Percentiles rank a stretch among this genome's conserved stretches.
Evolutionary conservation across 257 asterid species (phyloP).

Genomic region (Cruciata laevipes): DNA sequence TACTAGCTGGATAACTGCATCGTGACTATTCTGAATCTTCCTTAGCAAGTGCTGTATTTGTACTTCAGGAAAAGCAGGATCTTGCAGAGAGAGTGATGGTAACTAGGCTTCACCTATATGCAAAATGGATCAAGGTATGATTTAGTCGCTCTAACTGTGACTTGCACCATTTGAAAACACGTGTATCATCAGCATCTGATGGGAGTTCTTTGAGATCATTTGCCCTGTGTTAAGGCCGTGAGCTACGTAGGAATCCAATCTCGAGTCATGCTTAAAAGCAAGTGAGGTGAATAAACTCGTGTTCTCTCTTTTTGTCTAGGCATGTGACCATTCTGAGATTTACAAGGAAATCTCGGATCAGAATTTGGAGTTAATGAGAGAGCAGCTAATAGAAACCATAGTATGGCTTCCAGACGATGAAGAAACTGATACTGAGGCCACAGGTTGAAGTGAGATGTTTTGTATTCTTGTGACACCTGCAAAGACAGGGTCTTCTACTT

Average conservation of each 20-base stretch:
- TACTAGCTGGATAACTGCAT: background rate
- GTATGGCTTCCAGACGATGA: constrained; percentile 46
- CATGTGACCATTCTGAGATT: constrained; percentile 49
- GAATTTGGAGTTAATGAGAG: constrained; percentile 61
- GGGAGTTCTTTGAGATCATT: background rate
- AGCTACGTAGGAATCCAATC: background rate
- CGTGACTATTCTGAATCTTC: constrained; percentile 1
- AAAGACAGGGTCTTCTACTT: background rate
- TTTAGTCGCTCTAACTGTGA: background rate
- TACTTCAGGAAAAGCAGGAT: constrained; percentile 51
- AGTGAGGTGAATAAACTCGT: background rate
- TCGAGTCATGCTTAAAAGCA: too few relatives aligned
- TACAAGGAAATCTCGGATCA: constrained; percentile 50
- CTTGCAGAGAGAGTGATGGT: constrained; percentile 80
- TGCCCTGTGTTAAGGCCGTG: background rate
- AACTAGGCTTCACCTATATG: constrained; percentile 57
- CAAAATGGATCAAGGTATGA: constrained; percentile 63
- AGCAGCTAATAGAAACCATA: constrained; percentile 51
- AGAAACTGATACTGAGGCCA: constrained; percentile 27
- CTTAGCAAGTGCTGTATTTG: background rate
- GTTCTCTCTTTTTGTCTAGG: constrained; percentile 26
- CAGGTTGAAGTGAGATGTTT: constrained; percentile 18
- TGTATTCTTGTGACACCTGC: background rate
- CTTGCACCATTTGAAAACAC: background rate
- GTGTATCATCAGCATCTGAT: background rate